Conservation (phyloP, 129 eudicot genomes). For the Smallanthus sonchifolius region DNA sequence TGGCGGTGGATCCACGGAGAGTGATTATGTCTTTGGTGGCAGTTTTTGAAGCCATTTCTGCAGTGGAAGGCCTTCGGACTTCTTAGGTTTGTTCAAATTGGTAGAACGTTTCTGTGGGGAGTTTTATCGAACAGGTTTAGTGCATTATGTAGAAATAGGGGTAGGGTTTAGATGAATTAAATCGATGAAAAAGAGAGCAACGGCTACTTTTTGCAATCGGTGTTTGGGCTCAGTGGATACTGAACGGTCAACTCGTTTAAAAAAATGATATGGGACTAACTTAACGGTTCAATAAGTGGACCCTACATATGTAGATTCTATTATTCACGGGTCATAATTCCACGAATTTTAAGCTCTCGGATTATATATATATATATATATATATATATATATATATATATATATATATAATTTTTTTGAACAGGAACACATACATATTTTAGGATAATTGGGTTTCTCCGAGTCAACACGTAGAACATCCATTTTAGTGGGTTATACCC, state of each 20-base stretch:
- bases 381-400: too few relatives aligned
- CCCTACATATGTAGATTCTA: too few relatives aligned
- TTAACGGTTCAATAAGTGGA: too few relatives aligned
- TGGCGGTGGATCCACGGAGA: constrained; percentile 92
- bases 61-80: neutral
- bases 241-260: constrained; percentile 29
- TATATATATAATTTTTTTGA: too few relatives aligned
- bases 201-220: constrained; percentile 44
- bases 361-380: too few relatives aligned
- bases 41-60: constrained; percentile 69
- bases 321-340: too few relatives aligned
- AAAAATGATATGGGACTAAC: too few relatives aligned
- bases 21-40: constrained; percentile 81
- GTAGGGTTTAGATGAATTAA: constrained; percentile 22
- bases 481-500: too few relatives aligned
- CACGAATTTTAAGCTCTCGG: too few relatives aligned
- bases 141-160: constrained; percentile 18
- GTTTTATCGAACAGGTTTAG: constrained; percentile 14
- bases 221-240: neutral
- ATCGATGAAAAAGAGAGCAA: constrained; percentile 19
- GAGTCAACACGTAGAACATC: too few relatives aligned
- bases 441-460: too few relatives aligned
- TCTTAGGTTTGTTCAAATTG: neutral
- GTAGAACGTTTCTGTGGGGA: constrained; percentile 17
- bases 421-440: too few relatives aligned